Conservation (phyloP, 805 yeast species). For the Candida xiaguanensis region DNA sequence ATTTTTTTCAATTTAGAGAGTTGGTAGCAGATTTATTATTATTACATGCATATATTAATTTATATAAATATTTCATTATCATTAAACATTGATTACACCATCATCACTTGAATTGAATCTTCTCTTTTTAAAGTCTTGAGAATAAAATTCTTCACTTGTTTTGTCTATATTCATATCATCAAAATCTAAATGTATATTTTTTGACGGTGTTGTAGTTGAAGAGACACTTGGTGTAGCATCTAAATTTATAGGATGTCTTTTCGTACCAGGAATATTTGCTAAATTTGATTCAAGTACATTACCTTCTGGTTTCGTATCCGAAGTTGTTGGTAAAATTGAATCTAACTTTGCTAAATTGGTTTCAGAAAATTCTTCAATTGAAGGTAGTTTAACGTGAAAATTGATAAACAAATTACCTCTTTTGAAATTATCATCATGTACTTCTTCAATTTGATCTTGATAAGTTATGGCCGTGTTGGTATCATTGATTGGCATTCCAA, state of each 20-base stretch:
- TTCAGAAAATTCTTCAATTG: slow-evolving; percentile 20
- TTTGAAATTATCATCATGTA: slow-evolving; percentile 18
- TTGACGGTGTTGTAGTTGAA: neutral
- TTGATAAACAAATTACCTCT: slow-evolving; percentile 38
- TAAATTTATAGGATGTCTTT: neutral
- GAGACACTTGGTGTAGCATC: neutral
- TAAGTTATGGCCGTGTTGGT: neutral
- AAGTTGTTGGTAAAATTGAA: slow-evolving; percentile 6
- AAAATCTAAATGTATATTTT: neutral
- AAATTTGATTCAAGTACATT: slow-evolving; percentile 2
- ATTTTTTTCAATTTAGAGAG: too few relatives aligned
- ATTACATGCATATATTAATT: neutral
- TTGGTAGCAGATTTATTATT: neutral
- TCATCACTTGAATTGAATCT: neutral
- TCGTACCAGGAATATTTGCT: slow-evolving; percentile 4
- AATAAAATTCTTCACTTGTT: neutral
- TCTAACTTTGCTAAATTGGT: slow-evolving; percentile 4
- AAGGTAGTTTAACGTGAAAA: slow-evolving; percentile 35
- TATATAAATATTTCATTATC: slow-evolving; percentile 2
- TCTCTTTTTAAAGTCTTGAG: neutral
- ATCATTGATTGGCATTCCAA: slow-evolving; percentile 59
- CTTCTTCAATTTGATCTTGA: slow-evolving; percentile 12
- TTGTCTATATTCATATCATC: slow-evolving; percentile 1
- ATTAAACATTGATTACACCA: neutral
- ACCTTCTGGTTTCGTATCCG: neutral